Percentiles rank a stretch among this genome's conserved stretches.
phyloP scores from a whole-genome alignment of 768 basidiomycete genomes.

The Mycena olivaceomarginata region DNA sequence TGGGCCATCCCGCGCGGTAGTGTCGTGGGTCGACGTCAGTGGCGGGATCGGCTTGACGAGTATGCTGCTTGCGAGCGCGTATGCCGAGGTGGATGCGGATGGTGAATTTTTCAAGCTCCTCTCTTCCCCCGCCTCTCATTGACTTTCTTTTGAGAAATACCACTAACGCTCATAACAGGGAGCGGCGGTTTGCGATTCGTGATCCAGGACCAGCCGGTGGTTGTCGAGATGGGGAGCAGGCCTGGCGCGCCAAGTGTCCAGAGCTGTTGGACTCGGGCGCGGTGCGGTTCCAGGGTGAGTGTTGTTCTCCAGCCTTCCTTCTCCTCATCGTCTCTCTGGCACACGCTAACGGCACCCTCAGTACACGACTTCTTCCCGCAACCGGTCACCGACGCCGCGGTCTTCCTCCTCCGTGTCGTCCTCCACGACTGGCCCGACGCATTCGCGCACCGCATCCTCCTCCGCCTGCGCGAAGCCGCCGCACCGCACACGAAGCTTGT shows the following conservation, averaged over 20 bases:
- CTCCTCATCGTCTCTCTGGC: background rate
- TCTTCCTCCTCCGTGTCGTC: conserved; percentile 83
- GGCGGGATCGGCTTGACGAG: too few species aligned
- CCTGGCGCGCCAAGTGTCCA: conserved; percentile 77
- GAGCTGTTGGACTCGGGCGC: conserved; percentile 73
- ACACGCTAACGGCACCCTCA: conserved; percentile 41
- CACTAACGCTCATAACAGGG: too few species aligned
- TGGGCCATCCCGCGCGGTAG: too few species aligned
- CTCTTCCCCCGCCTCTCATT: too few species aligned
- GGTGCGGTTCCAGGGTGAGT: conserved; percentile 72
- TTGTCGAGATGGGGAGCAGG: conserved; percentile 50
- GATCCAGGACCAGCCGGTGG: too few species aligned
- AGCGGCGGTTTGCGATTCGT: too few species aligned
- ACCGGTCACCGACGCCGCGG: conserved; percentile 69
- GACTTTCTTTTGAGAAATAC: too few species aligned
- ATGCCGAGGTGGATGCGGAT: too few species aligned
- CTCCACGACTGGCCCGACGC: conserved; percentile 89
- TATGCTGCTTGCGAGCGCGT: too few species aligned
- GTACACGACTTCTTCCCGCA: conserved; percentile 90
- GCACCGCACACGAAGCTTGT: conserved; percentile 75
- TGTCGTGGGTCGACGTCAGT: too few species aligned
- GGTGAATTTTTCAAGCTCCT: too few species aligned
- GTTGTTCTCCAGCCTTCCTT: background rate
- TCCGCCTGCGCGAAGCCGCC: conserved; percentile 67
- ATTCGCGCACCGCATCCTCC: conserved; percentile 67